Base-by-base conservation (phyloP, 1,139 yeast genomes). In the Scheffersomyces quercinus region DNA sequence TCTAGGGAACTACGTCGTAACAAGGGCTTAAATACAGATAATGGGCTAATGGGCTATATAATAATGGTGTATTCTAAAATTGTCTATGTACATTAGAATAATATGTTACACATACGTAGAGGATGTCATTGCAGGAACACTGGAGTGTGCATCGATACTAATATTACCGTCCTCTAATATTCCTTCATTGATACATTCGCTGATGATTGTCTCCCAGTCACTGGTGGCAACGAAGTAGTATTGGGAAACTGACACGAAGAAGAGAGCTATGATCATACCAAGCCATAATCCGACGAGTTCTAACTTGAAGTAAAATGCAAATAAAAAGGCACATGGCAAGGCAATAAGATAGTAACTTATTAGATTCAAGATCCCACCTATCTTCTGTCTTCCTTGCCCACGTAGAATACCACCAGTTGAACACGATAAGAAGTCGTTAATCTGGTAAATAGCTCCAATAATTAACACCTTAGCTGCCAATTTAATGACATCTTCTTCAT, bases 371-470 rank as follows among this genome's bases (percentile, higher is more conserved):
- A 75, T 70, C 2, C 87, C 86, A 3, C 88, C 88, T 48, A 83
- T 79, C 46, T 73, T 73, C 56, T 83, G 88, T 53, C 87, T 65
- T 4, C 88, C 88, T 60, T 83, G 88, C 8, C 85, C 88, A 52
- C 88, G 68, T 44, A 83, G 65, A 24, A 82, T 65, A 2, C 88
- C 88, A 4, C 79, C 81, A 2, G 83, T 72, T 15, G 77, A 65
- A 51, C 85, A 81, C 15, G 81, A 64, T 36, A 82, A 52, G 44
- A 72, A 73, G 54, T 83, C 88, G 49, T 74, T 75, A 30, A 82
- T 59, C 59, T 83, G 88, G 55, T 82, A 82, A 4, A 81, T 47
- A 2, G 87, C 79, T 5, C 82, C 82, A 37, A 82, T 64, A 24
- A 80, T 70, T 40, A 82, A 65, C 14, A 81, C 84, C 44, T 65